phyloP scores from a whole-genome alignment of 306 rosid genomes.

The Pyrus betulifolia region DNA sequence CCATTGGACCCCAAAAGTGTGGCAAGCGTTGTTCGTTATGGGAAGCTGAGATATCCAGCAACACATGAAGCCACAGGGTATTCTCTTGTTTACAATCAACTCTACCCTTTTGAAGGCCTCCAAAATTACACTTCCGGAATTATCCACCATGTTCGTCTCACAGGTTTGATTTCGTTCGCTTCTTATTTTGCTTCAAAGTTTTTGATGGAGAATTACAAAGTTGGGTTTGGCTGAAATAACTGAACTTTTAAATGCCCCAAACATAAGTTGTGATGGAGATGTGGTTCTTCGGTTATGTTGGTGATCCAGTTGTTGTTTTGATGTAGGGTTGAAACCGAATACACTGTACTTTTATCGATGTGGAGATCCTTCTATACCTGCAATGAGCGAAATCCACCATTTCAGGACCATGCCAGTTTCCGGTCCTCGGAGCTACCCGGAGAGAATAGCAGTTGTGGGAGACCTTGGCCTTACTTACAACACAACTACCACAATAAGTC shows the following conservation, averaged over 20 bases:
- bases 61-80: slow-evolving; percentile 50
- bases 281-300: not conserved
- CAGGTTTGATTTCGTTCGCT: slow-evolving; percentile 28
- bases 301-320: not conserved
- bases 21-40: slow-evolving; percentile 51
- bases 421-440: slow-evolving; percentile 52
- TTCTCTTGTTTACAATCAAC: slow-evolving; percentile 64
- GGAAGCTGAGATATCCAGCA: slow-evolving; percentile 31
- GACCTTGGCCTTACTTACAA: slow-evolving; percentile 78
- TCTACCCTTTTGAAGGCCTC: slow-evolving; percentile 79
- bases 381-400: slow-evolving; percentile 47
- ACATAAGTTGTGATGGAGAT: too few relatives aligned
- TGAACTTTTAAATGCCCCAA: too few relatives aligned
- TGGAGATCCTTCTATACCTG: slow-evolving; percentile 62
- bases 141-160: slow-evolving; percentile 76
- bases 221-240: not conserved
- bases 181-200: not conserved
- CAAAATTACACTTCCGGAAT: slow-evolving; percentile 87
- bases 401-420: slow-evolving; percentile 72
- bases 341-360: slow-evolving; percentile 61
- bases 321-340: slow-evolving; percentile 59
- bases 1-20: slow-evolving; percentile 66
- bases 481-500: slow-evolving; percentile 65
- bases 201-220: not conserved
- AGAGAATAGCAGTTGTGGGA: slow-evolving; percentile 58